Evolutionary conservation across 129 eudicot species (phyloP).

Genomic region (Saposhnikovia divaricata): DNA sequence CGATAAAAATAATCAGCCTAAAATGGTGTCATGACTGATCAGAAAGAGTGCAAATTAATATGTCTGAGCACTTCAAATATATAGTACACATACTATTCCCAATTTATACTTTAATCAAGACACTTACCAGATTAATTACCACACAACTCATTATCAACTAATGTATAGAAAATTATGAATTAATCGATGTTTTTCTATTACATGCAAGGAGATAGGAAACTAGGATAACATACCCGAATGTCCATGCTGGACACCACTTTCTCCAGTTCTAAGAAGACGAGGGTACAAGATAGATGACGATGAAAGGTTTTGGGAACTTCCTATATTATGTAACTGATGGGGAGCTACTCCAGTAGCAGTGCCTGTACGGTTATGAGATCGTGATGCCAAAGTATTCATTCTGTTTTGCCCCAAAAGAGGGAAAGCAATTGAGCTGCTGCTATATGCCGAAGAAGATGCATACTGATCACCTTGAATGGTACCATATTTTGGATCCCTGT

Average conservation of each 20-base stretch:
- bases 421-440: conserved; percentile 16
- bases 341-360: conserved; percentile 18
- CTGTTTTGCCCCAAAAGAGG: conserved; percentile 18
- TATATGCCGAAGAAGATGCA: conserved; percentile 22
- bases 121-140: neutral
- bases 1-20: too few species aligned
- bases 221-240: conserved; percentile 25
- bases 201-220: neutral
- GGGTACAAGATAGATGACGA: conserved; percentile 15
- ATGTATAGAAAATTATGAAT: neutral
- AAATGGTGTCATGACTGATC: neutral
- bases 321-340: conserved; percentile 18
- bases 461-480: conserved; percentile 18
- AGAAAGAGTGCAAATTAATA: neutral
- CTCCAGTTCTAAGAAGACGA: conserved; percentile 19
- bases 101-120: neutral
- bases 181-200: neutral
- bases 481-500: conserved; percentile 3
- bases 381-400: conserved; percentile 18
- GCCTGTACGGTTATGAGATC: conserved; percentile 20
- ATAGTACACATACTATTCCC: neutral
- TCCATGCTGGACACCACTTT: conserved; percentile 22
- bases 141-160: neutral
- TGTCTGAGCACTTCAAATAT: neutral
- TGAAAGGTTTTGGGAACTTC: conserved; percentile 19